These are phyloP conservation scores for Blastobotrys proliferans DNA, from an alignment of 1,139 yeast genomes.

Conservation along the genomic window DNA sequence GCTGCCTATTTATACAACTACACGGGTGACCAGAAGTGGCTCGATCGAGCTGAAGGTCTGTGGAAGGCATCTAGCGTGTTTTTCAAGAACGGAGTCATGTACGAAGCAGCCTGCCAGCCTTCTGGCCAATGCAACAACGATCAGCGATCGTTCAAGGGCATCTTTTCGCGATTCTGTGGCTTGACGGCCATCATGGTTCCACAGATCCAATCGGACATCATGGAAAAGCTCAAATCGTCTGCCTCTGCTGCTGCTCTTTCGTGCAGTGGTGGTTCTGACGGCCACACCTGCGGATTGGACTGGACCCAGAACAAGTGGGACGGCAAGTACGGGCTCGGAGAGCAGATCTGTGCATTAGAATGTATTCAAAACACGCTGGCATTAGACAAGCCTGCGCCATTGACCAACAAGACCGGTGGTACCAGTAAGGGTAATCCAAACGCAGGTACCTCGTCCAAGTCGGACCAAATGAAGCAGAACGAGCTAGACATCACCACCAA, in stretches of 20 bases:
- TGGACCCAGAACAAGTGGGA: conserved; percentile 79
- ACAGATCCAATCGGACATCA: conserved; percentile 49
- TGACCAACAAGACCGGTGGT: conserved; percentile 47
- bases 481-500: conserved; percentile 37
- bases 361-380: conserved; percentile 62
- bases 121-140: conserved; percentile 66
- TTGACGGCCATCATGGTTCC: conserved; percentile 73
- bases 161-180: conserved; percentile 70
- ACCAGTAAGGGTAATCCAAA: conserved; percentile 38
- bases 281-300: conserved; percentile 82
- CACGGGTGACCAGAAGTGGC: conserved; percentile 69
- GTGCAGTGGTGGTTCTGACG: conserved; percentile 83
- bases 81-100: conserved; percentile 58
- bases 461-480: conserved; percentile 23
- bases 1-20: conserved; percentile 76
- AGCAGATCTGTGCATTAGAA: conserved; percentile 86
- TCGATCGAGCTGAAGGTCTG: conserved; percentile 40
- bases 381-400: conserved; percentile 53
- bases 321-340: conserved; percentile 82
- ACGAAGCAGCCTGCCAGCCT: conserved; percentile 78
- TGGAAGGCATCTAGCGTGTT: conserved; percentile 54
- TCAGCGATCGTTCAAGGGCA: conserved; percentile 86
- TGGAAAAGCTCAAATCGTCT: conserved; percentile 51
- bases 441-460: conserved; percentile 32
- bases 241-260: conserved; percentile 78